Percentiles rank a stretch among this genome's conserved stretches.
These are phyloP conservation scores for Solioccasus polychromus DNA, from an alignment of 768 basidiomycete genomes.

Conservation along the genomic window DNA sequence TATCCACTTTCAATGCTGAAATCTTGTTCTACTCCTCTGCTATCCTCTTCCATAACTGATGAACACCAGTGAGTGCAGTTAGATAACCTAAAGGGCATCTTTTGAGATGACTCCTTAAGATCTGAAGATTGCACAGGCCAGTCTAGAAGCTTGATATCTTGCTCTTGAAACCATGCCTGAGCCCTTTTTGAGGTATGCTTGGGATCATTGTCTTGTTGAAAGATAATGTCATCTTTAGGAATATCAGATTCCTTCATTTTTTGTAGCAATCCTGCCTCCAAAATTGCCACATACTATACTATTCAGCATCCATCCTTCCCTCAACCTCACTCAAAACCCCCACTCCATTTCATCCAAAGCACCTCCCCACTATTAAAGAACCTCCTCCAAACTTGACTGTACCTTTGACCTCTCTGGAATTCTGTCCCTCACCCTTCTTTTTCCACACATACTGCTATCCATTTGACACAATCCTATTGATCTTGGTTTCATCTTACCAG, in stretches of 20 bases:
- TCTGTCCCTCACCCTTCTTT: neutral
- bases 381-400: neutral
- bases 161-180: neutral
- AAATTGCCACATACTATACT: constrained; percentile 19
- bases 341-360: constrained; percentile 19
- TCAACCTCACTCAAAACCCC: constrained; percentile 4
- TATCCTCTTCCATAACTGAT: neutral
- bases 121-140: neutral
- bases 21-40: neutral
- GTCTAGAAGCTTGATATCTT: neutral
- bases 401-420: neutral
- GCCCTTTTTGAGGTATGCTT: neutral
- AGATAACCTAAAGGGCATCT: neutral
- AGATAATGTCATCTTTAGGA: neutral
- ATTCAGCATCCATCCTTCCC: neutral
- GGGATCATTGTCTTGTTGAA: neutral
- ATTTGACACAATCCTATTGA: neutral
- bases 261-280: neutral
- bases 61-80: neutral
- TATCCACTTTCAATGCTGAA: neutral
- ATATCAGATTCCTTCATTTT: neutral
- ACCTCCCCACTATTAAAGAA: constrained; percentile 12
- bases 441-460: neutral
- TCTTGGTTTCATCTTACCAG: neutral
- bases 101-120: neutral